Base-by-base conservation (phyloP, 371 early-diverging fungal species). In the Apophysomyces variabilis region DNA sequence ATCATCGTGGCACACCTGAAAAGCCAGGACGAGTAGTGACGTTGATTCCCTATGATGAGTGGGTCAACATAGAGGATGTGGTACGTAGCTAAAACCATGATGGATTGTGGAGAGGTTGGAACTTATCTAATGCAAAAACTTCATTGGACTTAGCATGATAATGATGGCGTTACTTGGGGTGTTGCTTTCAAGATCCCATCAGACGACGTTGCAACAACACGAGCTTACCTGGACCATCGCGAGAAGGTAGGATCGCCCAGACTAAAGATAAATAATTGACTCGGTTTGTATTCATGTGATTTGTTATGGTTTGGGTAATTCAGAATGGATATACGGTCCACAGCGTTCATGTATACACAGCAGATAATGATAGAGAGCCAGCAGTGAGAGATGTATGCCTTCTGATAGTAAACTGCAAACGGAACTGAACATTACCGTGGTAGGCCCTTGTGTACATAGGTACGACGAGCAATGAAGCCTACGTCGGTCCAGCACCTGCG, bases 11-110 rank as follows among this genome's bases (percentile, higher is more conserved):
- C 5, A 94, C 94, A 2, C 88, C 87, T 7, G 86, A 85, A 38
- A 73, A 80, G 7, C 96, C 96, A 0, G 98, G 98, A 14, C 84
- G 96, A 41, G 97, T 97, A 0, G 95, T 95, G 7, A 96, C 98
- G 3, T 74, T 97, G 43, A 84, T 97, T 12, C 90, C 92, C 1
- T 74, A 72, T 57, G 83, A 86, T 26, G 91, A 93, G 66, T 88
- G 87, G 85, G 72, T 78, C 39, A 63, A 64, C 0, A 76, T 81
- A 38, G 78, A 79, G 9, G 83, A 78, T 67, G 61, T 68, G 38
- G 80, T 82, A 73, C 66, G 66, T 35, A 7, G 3, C 18, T 21
- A 5, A n/a, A 16, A 46, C 26, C 5, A 4, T 21, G 35, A 26
- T 26, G 32, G 32, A 26, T 26, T 26, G 3, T 26, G 32, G 32